A percentile compares a stretch with the other conserved stretches of the same genome.
phyloP scores from a whole-genome alignment of 2,329 filamentous ascomycete species.

The Verticillium klebahnii region DNA sequence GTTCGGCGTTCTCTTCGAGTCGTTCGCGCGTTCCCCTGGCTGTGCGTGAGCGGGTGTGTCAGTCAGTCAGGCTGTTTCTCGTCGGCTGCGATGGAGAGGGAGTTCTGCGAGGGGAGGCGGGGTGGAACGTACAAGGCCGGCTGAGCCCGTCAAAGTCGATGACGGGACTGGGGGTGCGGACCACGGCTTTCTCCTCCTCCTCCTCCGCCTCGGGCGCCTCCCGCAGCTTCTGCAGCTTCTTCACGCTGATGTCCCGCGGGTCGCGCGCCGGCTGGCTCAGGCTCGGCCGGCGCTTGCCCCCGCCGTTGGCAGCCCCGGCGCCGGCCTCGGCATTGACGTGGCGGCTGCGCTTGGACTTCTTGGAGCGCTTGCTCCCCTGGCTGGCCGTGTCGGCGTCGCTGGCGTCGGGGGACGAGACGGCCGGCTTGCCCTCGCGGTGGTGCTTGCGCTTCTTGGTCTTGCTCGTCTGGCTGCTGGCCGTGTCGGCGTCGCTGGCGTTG shows the following conservation, averaged over 20 bases:
- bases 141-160: constrained; percentile 60
- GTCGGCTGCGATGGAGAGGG: background rate
- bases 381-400: constrained; percentile 12
- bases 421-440: constrained; percentile 18
- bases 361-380: constrained; percentile 11
- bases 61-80: constrained; percentile 15
- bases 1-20: constrained; percentile 50
- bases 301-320: constrained; percentile 10
- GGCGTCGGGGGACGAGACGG: constrained; percentile 3
- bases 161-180: constrained; percentile 47
- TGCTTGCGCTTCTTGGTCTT: constrained; percentile 18
- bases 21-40: constrained; percentile 61
- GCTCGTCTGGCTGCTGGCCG: constrained; percentile 12
- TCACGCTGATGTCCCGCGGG: constrained; percentile 47
- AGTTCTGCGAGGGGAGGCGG: background rate
- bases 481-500: constrained; percentile 9
- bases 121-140: constrained; percentile 43
- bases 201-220: background rate
- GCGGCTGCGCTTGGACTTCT: constrained; percentile 13
- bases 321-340: background rate
- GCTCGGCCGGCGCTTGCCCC: constrained; percentile 42
- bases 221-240: constrained; percentile 30
- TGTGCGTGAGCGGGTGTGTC: constrained; percentile 20
- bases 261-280: constrained; percentile 59
- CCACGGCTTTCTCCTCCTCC: background rate